Evolutionary conservation across 257 asterid species (phyloP).

Genomic region (Euphrasia confusa): DNA sequence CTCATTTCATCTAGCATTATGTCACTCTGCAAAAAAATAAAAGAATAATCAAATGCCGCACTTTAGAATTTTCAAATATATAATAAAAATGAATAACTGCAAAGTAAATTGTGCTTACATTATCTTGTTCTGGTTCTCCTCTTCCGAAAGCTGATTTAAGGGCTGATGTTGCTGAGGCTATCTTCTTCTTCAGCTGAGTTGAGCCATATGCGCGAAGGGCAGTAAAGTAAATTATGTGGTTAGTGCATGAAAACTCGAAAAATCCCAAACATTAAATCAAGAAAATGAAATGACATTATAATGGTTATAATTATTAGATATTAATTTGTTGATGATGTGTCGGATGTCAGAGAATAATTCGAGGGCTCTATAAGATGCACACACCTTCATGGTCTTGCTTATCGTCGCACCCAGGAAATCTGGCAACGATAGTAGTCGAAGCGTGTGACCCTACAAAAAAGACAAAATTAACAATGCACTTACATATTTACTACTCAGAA

Average conservation of each 20-base stretch:
- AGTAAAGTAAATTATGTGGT: not conserved
- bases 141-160: constrained; percentile 52
- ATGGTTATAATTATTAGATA: not conserved
- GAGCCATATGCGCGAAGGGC: constrained; percentile 13
- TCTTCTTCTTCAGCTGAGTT: constrained; percentile 58
- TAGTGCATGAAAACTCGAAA: not conserved
- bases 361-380: not conserved
- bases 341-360: not conserved
- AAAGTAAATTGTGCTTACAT: constrained; percentile 33
- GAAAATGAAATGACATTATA: not conserved
- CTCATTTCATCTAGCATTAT: constrained; percentile 49
- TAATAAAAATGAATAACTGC: not conserved
- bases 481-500: not conserved
- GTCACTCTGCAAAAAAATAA: constrained; percentile 39
- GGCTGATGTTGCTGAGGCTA: constrained; percentile 67
- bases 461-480: not conserved
- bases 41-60: not conserved
- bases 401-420: constrained; percentile 67
- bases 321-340: not conserved
- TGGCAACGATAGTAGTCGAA: constrained; percentile 63
- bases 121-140: constrained; percentile 45
- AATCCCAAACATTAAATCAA: not conserved
- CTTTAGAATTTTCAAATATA: not conserved
- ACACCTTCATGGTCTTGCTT: constrained; percentile 65
- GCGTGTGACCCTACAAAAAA: constrained; percentile 61